Evolutionary conservation across 2,329 filamentous ascomycete species (phyloP), one percentile per base, ranked within the genome.

Genomic region (Aspergillus awamori): DNA sequence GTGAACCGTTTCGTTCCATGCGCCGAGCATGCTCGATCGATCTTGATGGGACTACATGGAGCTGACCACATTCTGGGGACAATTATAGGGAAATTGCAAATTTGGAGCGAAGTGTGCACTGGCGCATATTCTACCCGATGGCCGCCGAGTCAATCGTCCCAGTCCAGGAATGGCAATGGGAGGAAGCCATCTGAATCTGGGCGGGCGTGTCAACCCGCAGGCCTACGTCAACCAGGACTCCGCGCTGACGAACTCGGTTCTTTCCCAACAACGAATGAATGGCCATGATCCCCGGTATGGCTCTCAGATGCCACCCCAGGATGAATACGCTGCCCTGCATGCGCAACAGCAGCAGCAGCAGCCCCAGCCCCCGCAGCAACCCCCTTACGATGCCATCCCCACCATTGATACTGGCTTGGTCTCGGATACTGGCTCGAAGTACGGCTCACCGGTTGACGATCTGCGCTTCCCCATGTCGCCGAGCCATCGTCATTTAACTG

Each of bases 71-170:
- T 52, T 24, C 20, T 47, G 55, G 59, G 33, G 47, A 45, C 60
- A 28, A 13, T 33, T 60, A 57, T 70, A 97, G 92, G 95, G 95
- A 68, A 97, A 97, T 79, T 99, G 95, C 87, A 98, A 98, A 78
- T 99, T 98, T 76, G 95, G 95, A 64, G 91, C 92, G 65, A 98
- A 98, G 80, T 99, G 95, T 83, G 94, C 94, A 73, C 92, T 98
- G 74, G 92, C 96, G 67, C 95, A 99, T 78, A 90, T 98, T 72
- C 88, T 97, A 53, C 93, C 93, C 69, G 93, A 98, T 77, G 95
- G 95, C 62, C 89, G 92, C 70, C 87, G 94, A 74, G 92, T 98
- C 74, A 97, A 97, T 78, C 80, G 90, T 84, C 81, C 90, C 33
- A 81, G 79, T 68, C 72, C 79, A 51, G 77, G 77, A 60, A 73